Evolutionary conservation across 2,329 filamentous ascomycete species (phyloP).

Genomic region (Xylariaceae sp.): DNA sequence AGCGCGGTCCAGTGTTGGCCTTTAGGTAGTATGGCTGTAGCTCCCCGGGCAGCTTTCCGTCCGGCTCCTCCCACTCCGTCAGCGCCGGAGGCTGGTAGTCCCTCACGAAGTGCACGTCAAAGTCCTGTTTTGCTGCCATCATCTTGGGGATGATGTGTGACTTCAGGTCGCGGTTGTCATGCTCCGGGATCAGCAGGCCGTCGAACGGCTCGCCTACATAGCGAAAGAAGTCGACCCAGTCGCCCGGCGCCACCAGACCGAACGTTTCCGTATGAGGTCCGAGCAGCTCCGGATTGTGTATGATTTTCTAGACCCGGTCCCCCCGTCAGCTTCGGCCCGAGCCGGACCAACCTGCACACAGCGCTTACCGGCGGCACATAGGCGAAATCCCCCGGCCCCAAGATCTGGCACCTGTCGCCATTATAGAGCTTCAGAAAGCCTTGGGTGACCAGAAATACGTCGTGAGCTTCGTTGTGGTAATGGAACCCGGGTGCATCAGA

Average conservation of each 20-base stretch:
- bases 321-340: not conserved
- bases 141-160: constrained; percentile 44
- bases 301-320: constrained; percentile 16
- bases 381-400: constrained; percentile 50
- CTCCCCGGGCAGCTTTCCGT: constrained; percentile 31
- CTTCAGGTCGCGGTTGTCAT: constrained; percentile 43
- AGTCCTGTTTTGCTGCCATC: constrained; percentile 46
- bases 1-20: constrained; percentile 40
- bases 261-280: constrained; percentile 47
- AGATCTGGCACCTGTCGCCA: constrained; percentile 45
- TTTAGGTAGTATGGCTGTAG: constrained; percentile 42
- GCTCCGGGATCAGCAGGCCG: constrained; percentile 42
- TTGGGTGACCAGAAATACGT: constrained; percentile 49
- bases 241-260: constrained; percentile 47
- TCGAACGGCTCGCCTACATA: constrained; percentile 45
- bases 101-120: constrained; percentile 44
- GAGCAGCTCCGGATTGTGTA: constrained; percentile 49
- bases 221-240: constrained; percentile 55
- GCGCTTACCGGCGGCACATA: constrained; percentile 44
- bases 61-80: constrained; percentile 32
- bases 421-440: constrained; percentile 50
- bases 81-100: constrained; percentile 34
- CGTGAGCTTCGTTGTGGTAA: constrained; percentile 48
- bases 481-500: constrained; percentile 37
- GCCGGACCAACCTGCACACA: not conserved